Conservation (phyloP, 768 basidiomycete genomes). For the Lactarius evosmus region DNA sequence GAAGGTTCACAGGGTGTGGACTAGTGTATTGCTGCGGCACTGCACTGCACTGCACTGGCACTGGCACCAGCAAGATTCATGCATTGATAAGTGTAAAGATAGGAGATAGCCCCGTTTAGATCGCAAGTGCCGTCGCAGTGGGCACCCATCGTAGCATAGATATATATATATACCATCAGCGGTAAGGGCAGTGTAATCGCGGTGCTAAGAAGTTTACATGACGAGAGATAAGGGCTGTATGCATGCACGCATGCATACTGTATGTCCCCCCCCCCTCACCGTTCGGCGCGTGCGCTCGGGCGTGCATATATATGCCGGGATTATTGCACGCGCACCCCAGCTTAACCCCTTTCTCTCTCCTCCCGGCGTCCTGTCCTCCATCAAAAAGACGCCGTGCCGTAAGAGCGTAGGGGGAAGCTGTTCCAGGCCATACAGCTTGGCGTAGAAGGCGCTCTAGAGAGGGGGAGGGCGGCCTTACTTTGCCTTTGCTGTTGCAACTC, state of each 20-base stretch:
- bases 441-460: background rate
- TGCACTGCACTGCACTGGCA: background rate
- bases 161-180: no score
- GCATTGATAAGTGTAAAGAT: background rate
- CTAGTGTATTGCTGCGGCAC: background rate
- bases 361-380: background rate
- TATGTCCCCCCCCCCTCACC: background rate
- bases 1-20: background rate
- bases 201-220: background rate
- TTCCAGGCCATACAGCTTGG: background rate
- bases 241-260: no score
- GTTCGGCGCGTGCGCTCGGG: background rate
- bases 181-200: no score
- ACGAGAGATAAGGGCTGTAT: constrained; percentile 1
- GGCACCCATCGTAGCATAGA: no score
- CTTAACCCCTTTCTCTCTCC: background rate
- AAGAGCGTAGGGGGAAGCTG: background rate
- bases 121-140: background rate
- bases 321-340: background rate
- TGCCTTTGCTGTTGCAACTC: background rate
- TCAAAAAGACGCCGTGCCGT: background rate
- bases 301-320: background rate
- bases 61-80: background rate
- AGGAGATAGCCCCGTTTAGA: background rate
- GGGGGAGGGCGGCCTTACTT: background rate